A percentile compares a stretch with the other conserved stretches of the same genome.
Evolutionary conservation across 305 asterid species (phyloP).

Genomic region (Fraxinus angustifolia): DNA sequence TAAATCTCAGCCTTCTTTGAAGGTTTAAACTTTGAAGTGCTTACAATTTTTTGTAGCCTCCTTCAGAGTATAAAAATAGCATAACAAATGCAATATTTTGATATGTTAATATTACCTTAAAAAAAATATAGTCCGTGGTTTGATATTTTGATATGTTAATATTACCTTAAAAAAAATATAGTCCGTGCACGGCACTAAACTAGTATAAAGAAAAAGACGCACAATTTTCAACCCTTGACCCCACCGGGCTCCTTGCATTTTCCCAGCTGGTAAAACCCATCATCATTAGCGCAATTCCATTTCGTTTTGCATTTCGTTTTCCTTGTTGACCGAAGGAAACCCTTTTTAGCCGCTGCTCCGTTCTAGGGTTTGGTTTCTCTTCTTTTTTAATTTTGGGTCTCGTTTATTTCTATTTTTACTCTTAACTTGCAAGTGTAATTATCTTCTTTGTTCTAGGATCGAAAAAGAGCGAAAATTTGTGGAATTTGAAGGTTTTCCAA

Average conservation of each 20-base stretch:
- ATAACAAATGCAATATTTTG: no score
- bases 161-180: no score
- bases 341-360: background rate
- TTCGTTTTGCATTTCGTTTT: background rate
- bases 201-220: background rate
- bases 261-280: background rate
- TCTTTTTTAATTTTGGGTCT: background rate
- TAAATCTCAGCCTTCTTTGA: no score
- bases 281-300: background rate
- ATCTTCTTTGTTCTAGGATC: slow-evolving; percentile 9
- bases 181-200: no score
- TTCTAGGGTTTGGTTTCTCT: background rate
- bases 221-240: background rate
- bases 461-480: background rate
- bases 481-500: slow-evolving; percentile 15
- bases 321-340: background rate
- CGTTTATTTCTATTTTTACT: background rate
- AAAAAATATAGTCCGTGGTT: no score
- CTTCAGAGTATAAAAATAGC: no score
- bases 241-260: background rate
- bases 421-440: background rate
- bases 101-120: no score
- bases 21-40: no score
- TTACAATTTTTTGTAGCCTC: no score
- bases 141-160: no score